Percentiles rank a stretch among this genome's conserved stretches.
Conservation (phyloP, 305 asterid species). For the Stenogyne calaminthoides region DNA sequence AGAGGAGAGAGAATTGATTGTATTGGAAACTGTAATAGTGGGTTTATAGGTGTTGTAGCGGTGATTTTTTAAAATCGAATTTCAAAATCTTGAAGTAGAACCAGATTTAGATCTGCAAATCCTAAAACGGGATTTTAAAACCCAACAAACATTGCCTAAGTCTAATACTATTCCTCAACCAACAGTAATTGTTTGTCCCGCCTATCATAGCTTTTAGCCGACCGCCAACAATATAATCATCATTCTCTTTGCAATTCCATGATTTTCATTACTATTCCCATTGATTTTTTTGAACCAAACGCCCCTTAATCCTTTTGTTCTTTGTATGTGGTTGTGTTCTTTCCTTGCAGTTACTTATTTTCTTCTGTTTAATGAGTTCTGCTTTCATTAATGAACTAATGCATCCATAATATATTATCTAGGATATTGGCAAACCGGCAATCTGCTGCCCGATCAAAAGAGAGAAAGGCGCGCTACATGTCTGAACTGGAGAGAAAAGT, state of each 20-base stretch:
- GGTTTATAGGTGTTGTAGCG: too few species aligned
- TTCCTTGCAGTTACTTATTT: neutral
- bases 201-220: neutral
- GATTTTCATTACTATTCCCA: neutral
- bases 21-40: too few species aligned
- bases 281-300: neutral
- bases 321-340: neutral
- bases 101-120: too few species aligned
- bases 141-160: too few species aligned
- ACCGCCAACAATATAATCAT: neutral
- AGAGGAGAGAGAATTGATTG: too few species aligned
- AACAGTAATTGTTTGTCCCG: neutral
- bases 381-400: neutral
- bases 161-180: neutral
- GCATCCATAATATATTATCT: neutral
- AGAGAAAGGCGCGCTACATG: constrained; percentile 69
- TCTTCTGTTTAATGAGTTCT: neutral
- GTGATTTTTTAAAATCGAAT: too few species aligned
- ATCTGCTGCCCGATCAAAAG: constrained; percentile 78
- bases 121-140: too few species aligned
- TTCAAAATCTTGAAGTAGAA: too few species aligned
- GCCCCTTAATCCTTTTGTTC: neutral
- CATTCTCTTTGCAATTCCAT: neutral
- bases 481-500: constrained; percentile 72
- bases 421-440: constrained; percentile 79